phyloP scores from a whole-genome alignment of 73 alveolate genomes.

The Paraurostyla sp. region DNA sequence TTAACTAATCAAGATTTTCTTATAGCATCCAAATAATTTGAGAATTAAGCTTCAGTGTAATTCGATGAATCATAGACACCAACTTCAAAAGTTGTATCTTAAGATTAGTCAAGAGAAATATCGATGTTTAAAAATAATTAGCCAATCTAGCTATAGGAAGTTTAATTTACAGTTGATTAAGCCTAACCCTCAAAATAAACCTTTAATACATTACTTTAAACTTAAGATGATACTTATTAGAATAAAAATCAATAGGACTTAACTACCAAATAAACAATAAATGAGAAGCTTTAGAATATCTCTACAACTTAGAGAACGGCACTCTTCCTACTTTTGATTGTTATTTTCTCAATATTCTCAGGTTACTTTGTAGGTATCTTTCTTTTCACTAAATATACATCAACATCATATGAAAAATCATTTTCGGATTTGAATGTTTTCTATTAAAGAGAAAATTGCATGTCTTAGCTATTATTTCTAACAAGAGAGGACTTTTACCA shows the following conservation, averaged over 20 bases:
- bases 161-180: too few relatives aligned
- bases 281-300: background rate
- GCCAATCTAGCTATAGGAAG: too few relatives aligned
- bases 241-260: background rate
- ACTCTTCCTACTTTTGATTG: background rate
- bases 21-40: too few relatives aligned
- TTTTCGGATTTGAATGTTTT: constrained; percentile 8
- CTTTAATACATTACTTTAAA: background rate
- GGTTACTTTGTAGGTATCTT: constrained; percentile 39
- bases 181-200: background rate
- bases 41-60: too few relatives aligned
- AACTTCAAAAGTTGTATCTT: too few relatives aligned
- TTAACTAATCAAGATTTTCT: background rate
- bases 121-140: too few relatives aligned
- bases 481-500: constrained; percentile 48
- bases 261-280: background rate
- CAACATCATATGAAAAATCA: background rate
- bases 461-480: constrained; percentile 11
- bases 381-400: background rate
- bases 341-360: background rate
- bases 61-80: too few relatives aligned
- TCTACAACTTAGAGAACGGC: constrained; percentile 14
- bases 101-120: too few relatives aligned
- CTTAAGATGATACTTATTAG: background rate
- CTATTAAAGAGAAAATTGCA: constrained; percentile 22